Evolutionary conservation across 176 grass and related monocot species (phyloP), one percentile per base, ranked within the genome.

Genomic region (Avena insularis): DNA sequence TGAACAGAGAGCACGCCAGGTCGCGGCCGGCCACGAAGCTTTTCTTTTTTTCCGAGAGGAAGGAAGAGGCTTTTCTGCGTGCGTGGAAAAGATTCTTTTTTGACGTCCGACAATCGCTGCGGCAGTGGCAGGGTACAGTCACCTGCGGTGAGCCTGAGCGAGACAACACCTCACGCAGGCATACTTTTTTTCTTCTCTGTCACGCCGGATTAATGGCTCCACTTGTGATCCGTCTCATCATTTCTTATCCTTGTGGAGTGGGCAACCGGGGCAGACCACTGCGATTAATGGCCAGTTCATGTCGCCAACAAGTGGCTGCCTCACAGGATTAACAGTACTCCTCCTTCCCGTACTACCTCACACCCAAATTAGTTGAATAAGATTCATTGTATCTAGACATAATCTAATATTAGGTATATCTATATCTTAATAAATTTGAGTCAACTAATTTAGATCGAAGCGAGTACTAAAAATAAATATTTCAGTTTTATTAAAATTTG

Each of bases 211-310:
- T 45, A 43, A 57, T 70, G 67, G 65, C 4, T 71, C 64, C 63
- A 70, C 48, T 68, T 50, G 27, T 51, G 77, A 79, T 46, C 19
- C 20, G 33, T 79, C 53, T 79, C 76, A 56, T 58, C 75, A 78
- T 80, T 80, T 27, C 19, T 45, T 16, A 63, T 63, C 38, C 57
- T 63, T 29, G 40, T 49, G 78, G 11, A 46, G 40, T 71, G 80
- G 80, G 49, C 65, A 43, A 63, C 57, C 21, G 6, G 46, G 71
- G 46, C 71, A 25, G 71, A n/a, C 71, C n/a, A 16, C 71, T 25
- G 21, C 40, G 72, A 51, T 51, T 9, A 75, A 27, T 75, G 6
- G 5, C 23, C 71, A 75, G 21, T 16, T 75, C 71, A 75, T 75
- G 21, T 50, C 21, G 3, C 45, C 25, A 8, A 19, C 77, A 79